Base-by-base conservation (phyloP, 148 eudicot species). In the Camellia japonica region DNA sequence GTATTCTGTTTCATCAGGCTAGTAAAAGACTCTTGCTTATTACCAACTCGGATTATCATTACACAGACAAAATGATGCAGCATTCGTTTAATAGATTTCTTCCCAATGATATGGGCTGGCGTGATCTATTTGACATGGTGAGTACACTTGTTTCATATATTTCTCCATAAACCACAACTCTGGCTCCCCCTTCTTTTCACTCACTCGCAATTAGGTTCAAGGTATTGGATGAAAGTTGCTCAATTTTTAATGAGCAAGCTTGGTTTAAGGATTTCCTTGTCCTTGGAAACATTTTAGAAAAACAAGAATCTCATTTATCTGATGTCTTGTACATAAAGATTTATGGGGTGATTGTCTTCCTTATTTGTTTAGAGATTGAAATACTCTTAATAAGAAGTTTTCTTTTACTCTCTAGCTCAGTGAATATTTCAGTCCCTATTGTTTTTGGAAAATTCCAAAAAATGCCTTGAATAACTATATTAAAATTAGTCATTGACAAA, bases 51-150 rank as follows among this genome's bases (percentile, higher is more conserved):
- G 99, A 95, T 84, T 92, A 85, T 83, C 93, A 83, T 78, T 95
- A 95, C 83, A 86, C 99, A 16, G 91, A 93, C 87, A 92, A 93
- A 85, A 95, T 95, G 99, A 95, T 95, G 99, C 89, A 81, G 64
- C 97, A 95, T 82, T 95, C 99, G 63, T 95, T 95, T 77, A 92
- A 95, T 86, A 89, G 90, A 88, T 95, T 85, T 82, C 99, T 95
- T 83, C 99, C 99, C 64, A 93, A 95, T 85, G 94, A 93, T 81
- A 91, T 93, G 97, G 80, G 67, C 78, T 95, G 99, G 99, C 85
- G 93, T 82, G 99, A 93, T 86, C 91, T 95, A 49, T 95, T 95
- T 87, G 99, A 93, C 78, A 93, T 95, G 91, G 99, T 95, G 80
- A n/a, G 89, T 82, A 64, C 42, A 74, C 70, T 41, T 43, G 16